These are phyloP conservation scores for Corrigiola litoralis DNA, from an alignment of 179 eudicot genomes.

Conservation along the genomic window DNA sequence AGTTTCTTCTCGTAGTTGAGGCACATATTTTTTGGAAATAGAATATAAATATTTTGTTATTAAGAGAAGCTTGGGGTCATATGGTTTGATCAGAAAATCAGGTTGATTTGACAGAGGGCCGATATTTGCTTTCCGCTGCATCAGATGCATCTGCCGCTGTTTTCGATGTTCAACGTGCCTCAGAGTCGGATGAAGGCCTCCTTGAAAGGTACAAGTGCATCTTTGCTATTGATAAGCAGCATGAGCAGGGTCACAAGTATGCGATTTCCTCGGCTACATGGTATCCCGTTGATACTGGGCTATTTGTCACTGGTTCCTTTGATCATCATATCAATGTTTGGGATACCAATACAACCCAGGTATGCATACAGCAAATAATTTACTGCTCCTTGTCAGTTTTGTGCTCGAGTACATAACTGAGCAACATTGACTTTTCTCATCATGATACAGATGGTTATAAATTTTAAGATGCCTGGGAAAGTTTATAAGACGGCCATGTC, in stretches of 20 bases:
- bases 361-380: conserved; percentile 10
- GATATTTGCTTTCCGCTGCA: conserved; percentile 83
- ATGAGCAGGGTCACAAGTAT: conserved; percentile 75
- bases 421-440: background rate
- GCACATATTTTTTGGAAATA: too few relatives aligned
- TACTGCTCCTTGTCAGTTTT: background rate
- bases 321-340: conserved; percentile 90
- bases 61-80: conserved; percentile 24
- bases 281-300: conserved; percentile 96
- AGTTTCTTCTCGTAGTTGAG: too few relatives aligned
- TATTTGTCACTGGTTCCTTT: conserved; percentile 90
- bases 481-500: conserved; percentile 93
- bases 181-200: conserved; percentile 51
- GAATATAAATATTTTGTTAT: conserved; percentile 7
- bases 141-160: conserved; percentile 87
- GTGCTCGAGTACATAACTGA: background rate
- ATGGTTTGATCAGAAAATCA: conserved; percentile 56
- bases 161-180: conserved; percentile 75
- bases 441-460: conserved; percentile 57
- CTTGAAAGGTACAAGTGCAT: conserved; percentile 66
- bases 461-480: conserved; percentile 98
- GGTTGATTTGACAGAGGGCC: conserved; percentile 99
- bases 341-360: conserved; percentile 98
- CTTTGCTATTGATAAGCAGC: conserved; percentile 69
- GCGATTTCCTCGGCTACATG: conserved; percentile 86